Evolutionary conservation across 768 basidiomycete genomes (phyloP).

Genomic region (Gelatoporia subvermispora): DNA sequence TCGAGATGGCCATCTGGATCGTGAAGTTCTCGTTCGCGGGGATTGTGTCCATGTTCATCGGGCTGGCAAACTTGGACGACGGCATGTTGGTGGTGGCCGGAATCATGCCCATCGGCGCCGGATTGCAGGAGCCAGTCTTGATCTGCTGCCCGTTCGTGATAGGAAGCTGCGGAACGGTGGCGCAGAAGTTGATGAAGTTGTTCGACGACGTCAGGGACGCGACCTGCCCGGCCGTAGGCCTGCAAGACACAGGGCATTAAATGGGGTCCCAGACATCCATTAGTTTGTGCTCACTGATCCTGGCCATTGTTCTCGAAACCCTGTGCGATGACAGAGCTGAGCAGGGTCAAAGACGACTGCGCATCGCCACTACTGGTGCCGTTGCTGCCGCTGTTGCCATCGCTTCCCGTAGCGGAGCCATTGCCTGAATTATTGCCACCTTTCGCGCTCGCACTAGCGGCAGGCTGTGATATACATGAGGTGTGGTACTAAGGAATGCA

Average conservation of each 20-base stretch:
- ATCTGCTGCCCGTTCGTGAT: slow-evolving; percentile 60
- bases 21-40: slow-evolving; percentile 46
- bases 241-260: neutral
- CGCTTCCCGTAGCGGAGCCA: neutral
- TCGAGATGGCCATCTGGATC: slow-evolving; percentile 42
- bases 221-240: slow-evolving; percentile 39
- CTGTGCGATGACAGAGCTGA: slow-evolving; percentile 44
- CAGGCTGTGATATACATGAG: neutral
- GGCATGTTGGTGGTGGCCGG: slow-evolving; percentile 48
- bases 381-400: neutral
- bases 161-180: slow-evolving; percentile 39
- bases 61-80: slow-evolving; percentile 45
- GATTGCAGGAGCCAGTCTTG: slow-evolving; percentile 51
- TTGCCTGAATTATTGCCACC: slow-evolving; percentile 10
- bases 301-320: slow-evolving; percentile 55
- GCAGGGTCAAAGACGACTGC: slow-evolving; percentile 43
- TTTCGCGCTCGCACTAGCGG: slow-evolving; percentile 3
- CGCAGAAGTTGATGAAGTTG: slow-evolving; percentile 73
- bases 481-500: too few species aligned
- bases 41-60: slow-evolving; percentile 41
- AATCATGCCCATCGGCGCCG: slow-evolving; percentile 57
- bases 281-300: slow-evolving; percentile 9
- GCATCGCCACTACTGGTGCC: slow-evolving; percentile 30
- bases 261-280: neutral
- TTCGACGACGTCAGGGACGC: slow-evolving; percentile 59